phyloP scores from a whole-genome alignment of 2,329 filamentous ascomycete species.

The Fusarium oxysporum region DNA sequence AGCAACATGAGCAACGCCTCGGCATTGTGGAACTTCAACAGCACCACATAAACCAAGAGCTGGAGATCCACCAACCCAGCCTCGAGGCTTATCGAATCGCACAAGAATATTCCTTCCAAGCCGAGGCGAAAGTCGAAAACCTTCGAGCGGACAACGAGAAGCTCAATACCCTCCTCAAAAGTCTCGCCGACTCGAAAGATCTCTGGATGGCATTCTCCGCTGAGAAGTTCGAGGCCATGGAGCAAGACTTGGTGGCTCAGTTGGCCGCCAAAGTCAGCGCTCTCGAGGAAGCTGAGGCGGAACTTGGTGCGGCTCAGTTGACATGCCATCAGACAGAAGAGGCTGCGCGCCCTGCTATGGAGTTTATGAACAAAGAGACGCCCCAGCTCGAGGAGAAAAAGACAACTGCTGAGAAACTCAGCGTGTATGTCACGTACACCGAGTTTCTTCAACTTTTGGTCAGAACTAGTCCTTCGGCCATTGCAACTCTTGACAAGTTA shows the following conservation, averaged over 20 bases:
- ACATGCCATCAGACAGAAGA: neutral
- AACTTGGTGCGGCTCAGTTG: neutral
- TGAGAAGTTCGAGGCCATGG: constrained; percentile 2
- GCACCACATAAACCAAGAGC: neutral
- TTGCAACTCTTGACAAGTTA: neutral
- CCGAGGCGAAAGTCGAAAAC: neutral
- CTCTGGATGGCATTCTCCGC: neutral
- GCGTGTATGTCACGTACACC: neutral
- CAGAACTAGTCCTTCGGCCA: neutral
- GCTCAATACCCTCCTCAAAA: neutral
- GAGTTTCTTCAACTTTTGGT: neutral
- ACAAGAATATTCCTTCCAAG: neutral
- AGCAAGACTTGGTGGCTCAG: neutral
- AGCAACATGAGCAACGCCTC: neutral
- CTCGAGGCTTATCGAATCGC: neutral
- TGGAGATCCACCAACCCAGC: neutral
- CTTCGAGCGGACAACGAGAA: neutral
- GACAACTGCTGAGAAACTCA: neutral
- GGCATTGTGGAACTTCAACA: neutral
- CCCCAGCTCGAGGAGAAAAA: neutral
- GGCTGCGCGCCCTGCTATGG: neutral
- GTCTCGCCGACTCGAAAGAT: neutral
- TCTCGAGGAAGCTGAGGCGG: neutral
- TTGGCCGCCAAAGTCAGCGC: neutral
- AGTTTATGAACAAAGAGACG: neutral